A percentile compares a stretch with the other conserved stretches of the same genome.
Evolutionary conservation across 2,329 filamentous ascomycete genomes (phyloP).

Genomic region (Claviceps fusiformis): DNA sequence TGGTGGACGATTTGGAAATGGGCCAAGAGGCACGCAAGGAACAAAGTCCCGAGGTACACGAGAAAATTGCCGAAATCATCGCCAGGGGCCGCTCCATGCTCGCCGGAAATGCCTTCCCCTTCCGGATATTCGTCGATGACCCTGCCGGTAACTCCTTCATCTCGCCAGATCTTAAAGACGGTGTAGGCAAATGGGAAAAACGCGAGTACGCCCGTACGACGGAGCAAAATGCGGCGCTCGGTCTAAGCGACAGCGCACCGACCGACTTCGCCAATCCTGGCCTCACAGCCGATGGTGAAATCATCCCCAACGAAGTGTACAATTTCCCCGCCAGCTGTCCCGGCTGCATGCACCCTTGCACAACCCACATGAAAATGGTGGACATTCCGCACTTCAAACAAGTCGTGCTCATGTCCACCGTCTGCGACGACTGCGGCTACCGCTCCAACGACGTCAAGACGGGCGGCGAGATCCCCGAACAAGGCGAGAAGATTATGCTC

Average conservation of each 20-base stretch:
- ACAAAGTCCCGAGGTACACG: constrained; percentile 62
- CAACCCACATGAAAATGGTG: constrained; percentile 97
- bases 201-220: constrained; percentile 69
- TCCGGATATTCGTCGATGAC: constrained; percentile 79
- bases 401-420: constrained; percentile 88
- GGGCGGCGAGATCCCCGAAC: constrained; percentile 77
- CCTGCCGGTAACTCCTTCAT: constrained; percentile 95
- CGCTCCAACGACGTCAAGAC: constrained; percentile 97
- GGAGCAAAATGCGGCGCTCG: constrained; percentile 77
- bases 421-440: constrained; percentile 85
- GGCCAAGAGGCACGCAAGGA: constrained; percentile 74
- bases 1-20: constrained; percentile 67
- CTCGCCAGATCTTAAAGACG: constrained; percentile 67
- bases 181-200: constrained; percentile 78
- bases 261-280: constrained; percentile 38
- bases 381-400: constrained; percentile 97
- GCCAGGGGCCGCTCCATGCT: constrained; percentile 64
- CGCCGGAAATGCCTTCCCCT: constrained; percentile 65
- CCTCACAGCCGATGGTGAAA: constrained; percentile 52
- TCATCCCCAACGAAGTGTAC: constrained; percentile 86
- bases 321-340: constrained; percentile 85
- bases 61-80: constrained; percentile 67
- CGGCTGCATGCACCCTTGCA: constrained; percentile 73
- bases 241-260: constrained; percentile 51
- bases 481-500: constrained; percentile 73